Evolutionary conservation across 225 moss, liverwort and hornwort species (phyloP), one percentile per base, ranked within the genome.

Genomic region (Rhytidiadelphus loreus): DNA sequence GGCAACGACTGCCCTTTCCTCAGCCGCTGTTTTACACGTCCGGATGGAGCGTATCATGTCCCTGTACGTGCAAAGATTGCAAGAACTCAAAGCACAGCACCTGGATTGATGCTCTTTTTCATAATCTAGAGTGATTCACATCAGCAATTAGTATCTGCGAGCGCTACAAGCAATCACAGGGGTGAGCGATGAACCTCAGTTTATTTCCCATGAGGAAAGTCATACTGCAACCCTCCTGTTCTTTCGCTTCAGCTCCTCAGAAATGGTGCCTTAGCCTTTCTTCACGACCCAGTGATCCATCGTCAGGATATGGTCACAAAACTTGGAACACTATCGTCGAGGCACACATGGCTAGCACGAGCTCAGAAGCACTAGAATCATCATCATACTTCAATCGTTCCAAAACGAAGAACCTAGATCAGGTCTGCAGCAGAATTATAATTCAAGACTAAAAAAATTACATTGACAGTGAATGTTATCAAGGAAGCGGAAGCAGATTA

Each of bases 11-110:
- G 87, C 87, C 88, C 95, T 91, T 86, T 95, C 95, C 84, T 94
- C 91, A 77, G 95, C 94, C 59, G 95, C 94, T 71, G 95, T 94
- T 91, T 92, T 95, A 90, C 94, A 94, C 55, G 92, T 81, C 65
- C 95, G 91, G 63, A 95, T 90, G 64, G 91, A 89, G 79, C 94
- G 79, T 88, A 95, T 94, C 94, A 94, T 93, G 83, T 95, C 95
- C 90, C 95, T 94, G 77, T 52, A 86, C 30, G 86, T 55, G 63
- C 87, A 90, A 63, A 86, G 32, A 75, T 81, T 86, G 69, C 82
- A 88, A 66, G 35, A 56, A 33, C 30, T 92, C 83, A 88, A 91
- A 88, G 46, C 72, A 9, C 69, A 83, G 80, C 62, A 53, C 58
- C 75, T 83, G 58, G 63, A 56, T 52, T 43, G 50, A 72, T 41